phyloP scores from a whole-genome alignment of 73 alveolate species.

The Diophrys sp. region DNA sequence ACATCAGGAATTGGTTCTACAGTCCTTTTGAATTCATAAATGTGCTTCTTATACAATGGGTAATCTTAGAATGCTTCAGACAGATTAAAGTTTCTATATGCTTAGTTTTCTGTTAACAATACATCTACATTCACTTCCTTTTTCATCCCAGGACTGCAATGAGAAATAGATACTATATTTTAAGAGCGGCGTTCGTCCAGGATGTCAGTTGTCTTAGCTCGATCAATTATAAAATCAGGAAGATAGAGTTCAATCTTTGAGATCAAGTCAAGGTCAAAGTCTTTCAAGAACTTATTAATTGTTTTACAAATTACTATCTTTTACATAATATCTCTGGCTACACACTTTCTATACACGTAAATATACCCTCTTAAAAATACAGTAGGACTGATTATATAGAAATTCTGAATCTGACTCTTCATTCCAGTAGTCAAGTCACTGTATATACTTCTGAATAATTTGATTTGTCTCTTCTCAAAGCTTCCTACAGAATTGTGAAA shows the following conservation, averaged over 20 bases:
- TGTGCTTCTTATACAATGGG: constrained; percentile 39
- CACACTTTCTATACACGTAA: background rate
- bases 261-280: background rate
- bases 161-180: too few species aligned
- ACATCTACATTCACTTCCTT: background rate
- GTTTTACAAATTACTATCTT: too few species aligned
- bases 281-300: background rate
- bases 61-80: constrained; percentile 15
- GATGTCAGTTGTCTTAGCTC: too few species aligned
- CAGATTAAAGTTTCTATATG: constrained; percentile 14
- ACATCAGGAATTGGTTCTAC: constrained; percentile 46
- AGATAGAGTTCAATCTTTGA: background rate
- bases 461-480: constrained; percentile 22
- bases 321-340: background rate
- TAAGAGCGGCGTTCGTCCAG: too few species aligned
- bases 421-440: background rate
- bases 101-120: background rate
- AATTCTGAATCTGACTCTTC: background rate
- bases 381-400: constrained; percentile 21
- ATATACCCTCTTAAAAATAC: constrained; percentile 5
- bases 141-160: too few species aligned
- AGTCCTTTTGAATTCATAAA: constrained; percentile 31
- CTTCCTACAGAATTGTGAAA: constrained; percentile 20
- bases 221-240: background rate
- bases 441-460: constrained; percentile 1